Conservation (phyloP, 768 basidiomycete species). For the Podaxis sp. region DNA sequence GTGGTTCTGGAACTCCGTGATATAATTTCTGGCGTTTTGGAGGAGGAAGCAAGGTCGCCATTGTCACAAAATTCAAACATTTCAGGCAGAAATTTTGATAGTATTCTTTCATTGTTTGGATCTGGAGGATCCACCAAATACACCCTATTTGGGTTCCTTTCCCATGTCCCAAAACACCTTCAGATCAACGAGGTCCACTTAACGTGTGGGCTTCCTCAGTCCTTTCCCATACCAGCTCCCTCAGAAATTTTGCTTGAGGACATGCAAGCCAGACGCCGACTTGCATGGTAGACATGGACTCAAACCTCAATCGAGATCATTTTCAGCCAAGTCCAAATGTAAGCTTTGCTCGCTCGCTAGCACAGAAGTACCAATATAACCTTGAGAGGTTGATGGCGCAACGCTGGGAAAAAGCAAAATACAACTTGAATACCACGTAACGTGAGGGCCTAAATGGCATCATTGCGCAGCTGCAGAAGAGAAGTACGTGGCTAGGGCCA, state of each 20-base stretch:
- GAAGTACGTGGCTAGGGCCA: not conserved
- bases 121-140: slow-evolving; percentile 12
- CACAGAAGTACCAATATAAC: not conserved
- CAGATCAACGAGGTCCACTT: not conserved
- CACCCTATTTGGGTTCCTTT: not conserved
- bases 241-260: not conserved
- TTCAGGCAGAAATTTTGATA: not conserved
- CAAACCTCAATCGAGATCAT: not conserved
- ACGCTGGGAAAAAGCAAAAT: not conserved
- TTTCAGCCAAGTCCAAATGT: not conserved
- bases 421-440: not conserved
- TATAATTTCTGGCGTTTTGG: slow-evolving; percentile 87
- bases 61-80: slow-evolving; percentile 29
- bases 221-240: not conserved
- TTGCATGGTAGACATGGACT: not conserved
- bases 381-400: not conserved
- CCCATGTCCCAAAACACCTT: not conserved
- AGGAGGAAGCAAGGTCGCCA: slow-evolving; percentile 86
- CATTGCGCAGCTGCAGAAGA: not conserved
- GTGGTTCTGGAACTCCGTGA: slow-evolving; percentile 70
- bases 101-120: not conserved
- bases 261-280: not conserved
- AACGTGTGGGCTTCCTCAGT: no score
- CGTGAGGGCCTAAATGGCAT: not conserved
- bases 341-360: no score